Percentiles rank a stretch among this genome's conserved stretches.
Evolutionary conservation across 2,329 filamentous ascomycete species (phyloP).

Genomic region (Colletotrichum noveboracense): DNA sequence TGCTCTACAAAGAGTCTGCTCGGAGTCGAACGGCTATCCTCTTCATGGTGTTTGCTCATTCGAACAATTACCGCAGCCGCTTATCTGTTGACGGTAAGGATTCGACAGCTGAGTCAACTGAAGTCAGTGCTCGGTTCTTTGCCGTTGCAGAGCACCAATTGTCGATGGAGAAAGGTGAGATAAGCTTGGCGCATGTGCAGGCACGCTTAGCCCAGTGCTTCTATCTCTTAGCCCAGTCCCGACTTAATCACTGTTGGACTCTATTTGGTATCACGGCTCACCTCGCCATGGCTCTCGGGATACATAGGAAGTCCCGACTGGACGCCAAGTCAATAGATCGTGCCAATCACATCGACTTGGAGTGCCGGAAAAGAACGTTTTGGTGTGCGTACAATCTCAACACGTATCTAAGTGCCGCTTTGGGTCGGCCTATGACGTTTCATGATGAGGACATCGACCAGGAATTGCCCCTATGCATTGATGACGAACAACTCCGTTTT

Average conservation of each 20-base stretch:
- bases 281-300: slow-evolving; percentile 37
- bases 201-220: slow-evolving; percentile 46
- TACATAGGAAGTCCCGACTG: neutral
- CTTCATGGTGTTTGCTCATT: slow-evolving; percentile 57
- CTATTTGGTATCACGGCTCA: slow-evolving; percentile 47
- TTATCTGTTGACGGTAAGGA: slow-evolving; percentile 15
- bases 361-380: slow-evolving; percentile 53
- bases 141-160: slow-evolving; percentile 41
- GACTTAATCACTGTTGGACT: slow-evolving; percentile 52
- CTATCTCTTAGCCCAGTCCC: slow-evolving; percentile 47
- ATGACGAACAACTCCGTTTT: slow-evolving; percentile 45
- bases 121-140: slow-evolving; percentile 31
- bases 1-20: slow-evolving; percentile 28
- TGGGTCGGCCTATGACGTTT: slow-evolving; percentile 65
- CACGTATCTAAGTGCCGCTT: slow-evolving; percentile 66
- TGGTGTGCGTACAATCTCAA: slow-evolving; percentile 71
- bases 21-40: slow-evolving; percentile 45
- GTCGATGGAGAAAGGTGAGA: slow-evolving; percentile 39
- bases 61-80: slow-evolving; percentile 42
- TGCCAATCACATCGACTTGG: slow-evolving; percentile 34
- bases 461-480: slow-evolving; percentile 57
- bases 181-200: slow-evolving; percentile 43
- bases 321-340: neutral
- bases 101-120: slow-evolving; percentile 17
- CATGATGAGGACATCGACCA: slow-evolving; percentile 71